Base-by-base conservation (phyloP, 164 flowering plant species). In the Aristolochia fimbriata region DNA sequence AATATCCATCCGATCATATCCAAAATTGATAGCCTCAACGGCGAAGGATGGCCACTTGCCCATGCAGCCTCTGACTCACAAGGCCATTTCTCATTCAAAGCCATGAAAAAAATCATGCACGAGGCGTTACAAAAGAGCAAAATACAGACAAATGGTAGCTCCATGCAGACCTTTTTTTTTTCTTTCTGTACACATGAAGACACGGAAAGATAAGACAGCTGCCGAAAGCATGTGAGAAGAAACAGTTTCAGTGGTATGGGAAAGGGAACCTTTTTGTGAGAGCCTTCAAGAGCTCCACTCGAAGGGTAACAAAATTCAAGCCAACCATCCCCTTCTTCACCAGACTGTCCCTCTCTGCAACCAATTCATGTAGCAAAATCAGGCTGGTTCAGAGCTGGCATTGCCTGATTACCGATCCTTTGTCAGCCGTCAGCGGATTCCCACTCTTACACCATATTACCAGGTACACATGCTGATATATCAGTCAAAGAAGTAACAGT, bases 201-300 rank as follows among this genome's bases (percentile, higher is more conserved):
- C 61, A 22, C 16, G 11, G 46, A 45, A 15, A 58, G 61, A 22
- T 58, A 46, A 58, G 50, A 24, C 22, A 45, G 61, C 21, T 43
- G 51, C 27, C 20, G 61, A 58, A 58, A 46, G 6, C 7, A 56
- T 19, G 24, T 13, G n/a, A 58, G 17, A 58, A 21, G 30, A 58
- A 7, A 58, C 31, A 13, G 41, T 9, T 31, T 12, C 27, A 23
- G 31, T 22, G 16, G 51, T 58, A 31, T n/a, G 59, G 59, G 47
- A 43, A 50, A 19, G 53, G 22, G 53, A 17, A 0, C 20, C 20
- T 50, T 50, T 50, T 50, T 16, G 19, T 50, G 53, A 17, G 9
- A 2, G 22, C 53, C 53, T 50, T 50, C 6, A 14, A 1, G 51
- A 45, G 51, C 51, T 58, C 46, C 53, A 50, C 22, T n/a, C 20